A percentile compares a stretch with the other conserved stretches of the same genome.
These are phyloP conservation scores for Aspergillus avenaceus DNA, from an alignment of 495 filamentous ascomycete species.

Conservation along the genomic window DNA sequence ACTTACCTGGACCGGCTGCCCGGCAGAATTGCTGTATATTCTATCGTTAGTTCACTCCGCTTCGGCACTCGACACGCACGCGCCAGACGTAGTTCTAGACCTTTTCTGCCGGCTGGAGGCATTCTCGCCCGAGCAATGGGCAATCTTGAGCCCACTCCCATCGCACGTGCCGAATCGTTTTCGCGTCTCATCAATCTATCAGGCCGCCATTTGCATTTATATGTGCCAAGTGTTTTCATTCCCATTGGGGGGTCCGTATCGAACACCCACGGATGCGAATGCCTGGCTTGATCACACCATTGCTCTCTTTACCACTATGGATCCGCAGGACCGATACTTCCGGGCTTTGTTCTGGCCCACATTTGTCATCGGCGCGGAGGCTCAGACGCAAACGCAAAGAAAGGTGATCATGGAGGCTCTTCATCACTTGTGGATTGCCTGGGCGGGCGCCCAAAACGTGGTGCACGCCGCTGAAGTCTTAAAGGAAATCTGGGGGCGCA, in stretches of 20 bases:
- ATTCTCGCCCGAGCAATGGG: background rate
- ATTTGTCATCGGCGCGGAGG: conserved; percentile 19
- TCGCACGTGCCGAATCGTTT: conserved; percentile 8
- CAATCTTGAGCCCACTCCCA: background rate
- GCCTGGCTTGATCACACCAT: background rate
- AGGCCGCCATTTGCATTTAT: conserved; percentile 15
- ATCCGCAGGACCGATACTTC: conserved; percentile 5
- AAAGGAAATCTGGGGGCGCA: conserved; percentile 2
- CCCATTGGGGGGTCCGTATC: no score
- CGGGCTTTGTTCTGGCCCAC: conserved; percentile 15
- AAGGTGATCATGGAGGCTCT: background rate
- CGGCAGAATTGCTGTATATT: conserved; percentile 3
- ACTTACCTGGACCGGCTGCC: conserved; percentile 5
- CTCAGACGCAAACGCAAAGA: conserved; percentile 5
- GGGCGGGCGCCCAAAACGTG: conserved; percentile 16
- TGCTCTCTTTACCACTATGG: background rate
- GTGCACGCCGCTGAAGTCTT: conserved; percentile 10
- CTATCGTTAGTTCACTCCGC: conserved; percentile 1
- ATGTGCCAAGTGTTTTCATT: conserved; percentile 9
- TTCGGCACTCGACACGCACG: background rate
- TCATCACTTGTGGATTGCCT: conserved; percentile 11
- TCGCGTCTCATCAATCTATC: conserved; percentile 12
- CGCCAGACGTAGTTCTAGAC: background rate
- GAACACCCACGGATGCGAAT: background rate
- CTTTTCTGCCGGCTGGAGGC: background rate